These are phyloP conservation scores for Lomentospora prolificans DNA, from an alignment of 2,329 filamentous ascomycete species.

Conservation along the genomic window DNA sequence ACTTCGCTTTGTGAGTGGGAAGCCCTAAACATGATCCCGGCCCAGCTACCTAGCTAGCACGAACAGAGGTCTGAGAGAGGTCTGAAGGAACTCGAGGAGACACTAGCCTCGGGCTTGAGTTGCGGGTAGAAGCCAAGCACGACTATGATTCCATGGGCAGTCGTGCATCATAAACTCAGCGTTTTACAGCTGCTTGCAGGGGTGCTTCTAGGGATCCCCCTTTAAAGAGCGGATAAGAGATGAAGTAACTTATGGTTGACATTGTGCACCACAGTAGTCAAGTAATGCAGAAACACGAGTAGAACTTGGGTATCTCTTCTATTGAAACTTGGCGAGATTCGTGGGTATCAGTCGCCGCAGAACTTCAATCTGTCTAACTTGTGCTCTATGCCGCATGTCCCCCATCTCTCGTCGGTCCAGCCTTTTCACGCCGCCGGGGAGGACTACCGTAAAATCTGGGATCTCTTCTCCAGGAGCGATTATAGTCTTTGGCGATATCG, in stretches of 20 bases:
- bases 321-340: slow-evolving; percentile 40
- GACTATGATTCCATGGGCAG: no score
- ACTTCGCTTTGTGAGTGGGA: not conserved
- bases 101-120: no score
- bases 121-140: no score
- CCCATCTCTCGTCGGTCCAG: slow-evolving; percentile 50
- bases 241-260: no score
- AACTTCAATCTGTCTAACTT: slow-evolving; percentile 59
- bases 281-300: not conserved
- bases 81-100: no score
- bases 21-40: not conserved
- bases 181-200: no score
- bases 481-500: slow-evolving; percentile 54
- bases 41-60: not conserved
- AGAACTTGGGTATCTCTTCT: not conserved
- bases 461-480: slow-evolving; percentile 48
- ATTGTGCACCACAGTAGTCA: no score
- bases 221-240: no score
- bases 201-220: no score
- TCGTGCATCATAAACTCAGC: no score
- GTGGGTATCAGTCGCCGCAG: slow-evolving; percentile 57
- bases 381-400: slow-evolving; percentile 52
- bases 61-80: no score
- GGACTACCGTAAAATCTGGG: slow-evolving; percentile 60
- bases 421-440: slow-evolving; percentile 50